These are phyloP conservation scores for Leccinum variicolor DNA, from an alignment of 768 basidiomycete genomes.

Conservation along the genomic window DNA sequence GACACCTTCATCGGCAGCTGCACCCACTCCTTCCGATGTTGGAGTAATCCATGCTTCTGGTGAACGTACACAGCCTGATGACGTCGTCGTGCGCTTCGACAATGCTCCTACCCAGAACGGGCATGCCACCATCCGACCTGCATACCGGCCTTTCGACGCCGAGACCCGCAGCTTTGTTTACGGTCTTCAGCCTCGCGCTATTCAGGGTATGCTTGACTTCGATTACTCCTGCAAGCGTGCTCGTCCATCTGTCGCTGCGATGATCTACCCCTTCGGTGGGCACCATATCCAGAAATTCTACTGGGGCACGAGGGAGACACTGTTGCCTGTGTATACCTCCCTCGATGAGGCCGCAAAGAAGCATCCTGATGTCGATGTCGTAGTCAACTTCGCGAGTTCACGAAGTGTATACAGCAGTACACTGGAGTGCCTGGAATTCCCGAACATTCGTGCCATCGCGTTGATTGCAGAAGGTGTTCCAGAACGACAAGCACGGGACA, in stretches of 20 bases:
- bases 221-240: constrained; percentile 96
- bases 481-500: constrained; percentile 94
- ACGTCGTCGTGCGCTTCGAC: constrained; percentile 91
- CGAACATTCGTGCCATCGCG: constrained; percentile 57
- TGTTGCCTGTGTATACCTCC: constrained; percentile 94
- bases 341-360: constrained; percentile 89
- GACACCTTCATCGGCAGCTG: constrained; percentile 31
- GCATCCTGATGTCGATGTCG: constrained; percentile 94
- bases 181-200: constrained; percentile 97
- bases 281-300: constrained; percentile 99
- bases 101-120: constrained; percentile 24
- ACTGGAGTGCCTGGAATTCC: constrained; percentile 74
- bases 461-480: constrained; percentile 99
- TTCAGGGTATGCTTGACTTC: constrained; percentile 98
- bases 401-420: constrained; percentile 95
- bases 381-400: constrained; percentile 96
- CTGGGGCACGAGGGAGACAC: constrained; percentile 99
- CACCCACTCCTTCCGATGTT: constrained; percentile 45
- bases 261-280: constrained; percentile 99
- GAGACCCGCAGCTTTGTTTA: constrained; percentile 96
- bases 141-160: constrained; percentile 90
- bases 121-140: constrained; percentile 53
- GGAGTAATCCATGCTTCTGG: constrained; percentile 77
- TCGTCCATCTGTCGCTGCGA: constrained; percentile 92
- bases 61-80: constrained; percentile 77